phyloP scores from a whole-genome alignment of 2,329 filamentous ascomycete species.

The Periconia sp. region DNA sequence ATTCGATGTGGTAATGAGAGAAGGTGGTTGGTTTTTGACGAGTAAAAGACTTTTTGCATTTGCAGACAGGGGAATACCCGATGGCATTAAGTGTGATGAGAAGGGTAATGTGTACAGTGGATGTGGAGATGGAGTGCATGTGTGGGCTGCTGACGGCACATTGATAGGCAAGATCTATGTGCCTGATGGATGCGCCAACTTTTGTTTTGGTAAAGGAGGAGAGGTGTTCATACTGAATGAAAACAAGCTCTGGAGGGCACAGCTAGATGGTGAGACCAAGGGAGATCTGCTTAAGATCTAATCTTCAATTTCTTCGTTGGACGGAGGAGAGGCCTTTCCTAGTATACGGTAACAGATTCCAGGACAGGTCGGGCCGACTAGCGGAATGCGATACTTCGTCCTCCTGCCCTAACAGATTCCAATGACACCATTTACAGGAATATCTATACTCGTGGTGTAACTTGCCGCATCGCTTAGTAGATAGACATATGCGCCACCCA shows the following conservation, averaged over 20 bases:
- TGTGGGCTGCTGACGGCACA: constrained; percentile 54
- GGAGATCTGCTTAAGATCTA: too few species aligned
- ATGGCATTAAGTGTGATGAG: constrained; percentile 31
- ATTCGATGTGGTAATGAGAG: constrained; percentile 21
- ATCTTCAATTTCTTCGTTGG: too few species aligned
- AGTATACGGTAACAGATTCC: too few species aligned
- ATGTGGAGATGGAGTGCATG: constrained; percentile 56
- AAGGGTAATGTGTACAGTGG: constrained; percentile 62
- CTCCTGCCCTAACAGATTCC: too few species aligned
- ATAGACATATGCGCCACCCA: not conserved
- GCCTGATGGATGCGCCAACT: constrained; percentile 53
- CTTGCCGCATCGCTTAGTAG: not conserved
- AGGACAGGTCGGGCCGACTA: too few species aligned
- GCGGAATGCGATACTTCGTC: too few species aligned
- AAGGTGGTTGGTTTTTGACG: constrained; percentile 17
- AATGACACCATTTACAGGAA: too few species aligned
- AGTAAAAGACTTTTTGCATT: constrained; percentile 29
- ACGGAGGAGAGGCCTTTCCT: too few species aligned
- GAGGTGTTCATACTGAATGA: constrained; percentile 57
- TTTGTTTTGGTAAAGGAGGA: constrained; percentile 55
- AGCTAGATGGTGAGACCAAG: too few species aligned
- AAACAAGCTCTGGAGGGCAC: constrained; percentile 29
- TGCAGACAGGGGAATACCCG: constrained; percentile 24
- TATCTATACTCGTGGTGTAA: not conserved
- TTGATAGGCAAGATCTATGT: constrained; percentile 47